Conservation (phyloP, 306 rosid species). For the Lupinus albus region DNA sequence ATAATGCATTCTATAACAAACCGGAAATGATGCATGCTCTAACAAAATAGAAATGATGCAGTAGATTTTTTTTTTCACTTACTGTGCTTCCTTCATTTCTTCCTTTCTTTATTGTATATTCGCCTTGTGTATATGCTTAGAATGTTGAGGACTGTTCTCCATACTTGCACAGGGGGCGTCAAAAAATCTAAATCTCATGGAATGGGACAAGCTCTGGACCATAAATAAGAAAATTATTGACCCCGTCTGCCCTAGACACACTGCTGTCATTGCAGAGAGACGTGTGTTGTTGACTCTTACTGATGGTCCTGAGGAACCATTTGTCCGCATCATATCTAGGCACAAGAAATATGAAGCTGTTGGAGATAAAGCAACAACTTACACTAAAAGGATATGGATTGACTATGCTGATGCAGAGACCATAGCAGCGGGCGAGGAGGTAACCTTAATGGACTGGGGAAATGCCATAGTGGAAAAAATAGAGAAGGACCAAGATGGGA, state of each 20-base stretch:
- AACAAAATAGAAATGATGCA: slow-evolving; percentile 17
- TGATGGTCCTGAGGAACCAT: slow-evolving; percentile 87
- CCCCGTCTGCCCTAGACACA: slow-evolving; percentile 93
- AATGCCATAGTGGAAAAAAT: slow-evolving; percentile 77
- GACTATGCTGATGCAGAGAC: slow-evolving; percentile 74
- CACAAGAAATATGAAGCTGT: slow-evolving; percentile 91
- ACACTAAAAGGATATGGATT: slow-evolving; percentile 67
- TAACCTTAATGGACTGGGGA: slow-evolving; percentile 97
- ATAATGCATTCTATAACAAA: too few species aligned
- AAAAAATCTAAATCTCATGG: slow-evolving; percentile 95
- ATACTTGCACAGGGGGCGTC: slow-evolving; percentile 75
- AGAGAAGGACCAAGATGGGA: slow-evolving; percentile 72
- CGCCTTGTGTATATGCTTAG: slow-evolving; percentile 19
- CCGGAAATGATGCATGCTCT: too few species aligned
- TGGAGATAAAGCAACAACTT: slow-evolving; percentile 81
- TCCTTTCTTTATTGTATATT: slow-evolving; percentile 22
- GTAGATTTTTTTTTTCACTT: background rate
- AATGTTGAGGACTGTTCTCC: slow-evolving; percentile 32
- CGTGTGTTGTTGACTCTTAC: slow-evolving; percentile 69
- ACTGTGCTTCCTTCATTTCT: background rate
- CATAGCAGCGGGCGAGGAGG: slow-evolving; percentile 72
- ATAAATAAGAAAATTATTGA: slow-evolving; percentile 91
- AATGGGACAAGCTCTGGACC: slow-evolving; percentile 98
- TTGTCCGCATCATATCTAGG: slow-evolving; percentile 74
- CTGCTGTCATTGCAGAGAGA: slow-evolving; percentile 71